Evolutionary conservation across 371 early-diverging fungal species (phyloP).

Genomic region (Rhizopus delemar): DNA sequence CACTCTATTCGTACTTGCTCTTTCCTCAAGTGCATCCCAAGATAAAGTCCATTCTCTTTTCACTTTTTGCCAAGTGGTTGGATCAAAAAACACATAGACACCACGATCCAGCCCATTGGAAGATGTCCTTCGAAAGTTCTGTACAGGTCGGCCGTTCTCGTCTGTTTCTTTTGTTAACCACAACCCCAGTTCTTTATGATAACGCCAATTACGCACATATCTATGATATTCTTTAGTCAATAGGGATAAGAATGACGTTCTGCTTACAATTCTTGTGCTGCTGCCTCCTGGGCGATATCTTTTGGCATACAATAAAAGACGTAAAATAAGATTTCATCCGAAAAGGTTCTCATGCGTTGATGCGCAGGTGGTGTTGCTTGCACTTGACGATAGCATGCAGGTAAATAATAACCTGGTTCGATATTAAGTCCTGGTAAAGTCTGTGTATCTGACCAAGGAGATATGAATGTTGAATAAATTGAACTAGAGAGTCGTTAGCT

Average conservation of each 20-base stretch:
- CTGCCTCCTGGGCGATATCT: slow-evolving; percentile 86
- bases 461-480: slow-evolving; percentile 79
- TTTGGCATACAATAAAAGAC: slow-evolving; percentile 92
- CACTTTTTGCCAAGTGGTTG: slow-evolving; percentile 76
- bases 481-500: slow-evolving; percentile 38
- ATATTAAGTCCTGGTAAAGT: slow-evolving; percentile 52
- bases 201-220: slow-evolving; percentile 87
- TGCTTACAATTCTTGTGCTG: slow-evolving; percentile 85
- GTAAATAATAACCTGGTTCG: slow-evolving; percentile 80
- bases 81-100: slow-evolving; percentile 84
- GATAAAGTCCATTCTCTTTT: slow-evolving; percentile 79
- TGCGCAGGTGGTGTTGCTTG: slow-evolving; percentile 71
- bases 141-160: slow-evolving; percentile 32
- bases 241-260: background rate
- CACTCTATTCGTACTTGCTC: slow-evolving; percentile 18
- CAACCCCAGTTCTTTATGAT: slow-evolving; percentile 82
- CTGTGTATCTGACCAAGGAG: slow-evolving; percentile 79
- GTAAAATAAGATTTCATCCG: slow-evolving; percentile 94
- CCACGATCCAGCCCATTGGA: slow-evolving; percentile 71
- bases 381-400: slow-evolving; percentile 68
- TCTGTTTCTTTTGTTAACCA: slow-evolving; percentile 79
- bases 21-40: slow-evolving; percentile 85
- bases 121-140: slow-evolving; percentile 44
- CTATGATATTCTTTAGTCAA: slow-evolving; percentile 21
- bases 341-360: slow-evolving; percentile 66